Conservation (phyloP, 2,329 filamentous ascomycete species). For the Thielaviopsis euricoi region DNA sequence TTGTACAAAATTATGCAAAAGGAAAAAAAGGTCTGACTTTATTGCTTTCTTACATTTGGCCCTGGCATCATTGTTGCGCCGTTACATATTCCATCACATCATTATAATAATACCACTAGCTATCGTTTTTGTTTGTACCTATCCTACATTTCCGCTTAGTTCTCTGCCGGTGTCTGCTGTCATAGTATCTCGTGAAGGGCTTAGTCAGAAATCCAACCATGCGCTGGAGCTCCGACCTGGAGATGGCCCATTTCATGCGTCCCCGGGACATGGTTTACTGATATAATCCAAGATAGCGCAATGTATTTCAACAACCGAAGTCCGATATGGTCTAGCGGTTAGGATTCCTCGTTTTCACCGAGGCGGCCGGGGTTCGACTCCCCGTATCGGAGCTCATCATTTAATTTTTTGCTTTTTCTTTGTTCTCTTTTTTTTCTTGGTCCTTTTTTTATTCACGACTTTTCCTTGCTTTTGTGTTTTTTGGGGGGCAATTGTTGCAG, state of each 20-base stretch:
- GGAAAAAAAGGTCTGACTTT: neutral
- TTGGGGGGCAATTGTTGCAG: no score
- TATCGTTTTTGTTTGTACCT: neutral
- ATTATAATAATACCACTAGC: neutral
- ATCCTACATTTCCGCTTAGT: neutral
- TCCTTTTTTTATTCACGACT: no score
- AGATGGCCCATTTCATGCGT: neutral
- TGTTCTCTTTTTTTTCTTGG: neutral
- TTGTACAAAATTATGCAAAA: no score
- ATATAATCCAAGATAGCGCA: no score
- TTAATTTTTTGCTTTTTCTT: neutral
- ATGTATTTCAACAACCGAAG: neutral
- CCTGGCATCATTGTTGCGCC: no score
- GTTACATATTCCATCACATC: no score
- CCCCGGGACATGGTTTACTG: no score
- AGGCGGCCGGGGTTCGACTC: constrained; percentile 11
- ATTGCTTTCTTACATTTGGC: no score
- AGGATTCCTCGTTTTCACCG: constrained; percentile 12
- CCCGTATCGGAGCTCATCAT: constrained; percentile 10
- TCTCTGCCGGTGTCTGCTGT: no score
- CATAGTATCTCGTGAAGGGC: no score
- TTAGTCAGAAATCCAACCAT: no score
- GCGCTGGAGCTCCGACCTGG: no score
- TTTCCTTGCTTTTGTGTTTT: neutral
- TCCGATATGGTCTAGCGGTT: constrained; percentile 12